These are phyloP conservation scores for Canavalia ensiformis DNA, from an alignment of 306 rosid species.

Conservation along the genomic window DNA sequence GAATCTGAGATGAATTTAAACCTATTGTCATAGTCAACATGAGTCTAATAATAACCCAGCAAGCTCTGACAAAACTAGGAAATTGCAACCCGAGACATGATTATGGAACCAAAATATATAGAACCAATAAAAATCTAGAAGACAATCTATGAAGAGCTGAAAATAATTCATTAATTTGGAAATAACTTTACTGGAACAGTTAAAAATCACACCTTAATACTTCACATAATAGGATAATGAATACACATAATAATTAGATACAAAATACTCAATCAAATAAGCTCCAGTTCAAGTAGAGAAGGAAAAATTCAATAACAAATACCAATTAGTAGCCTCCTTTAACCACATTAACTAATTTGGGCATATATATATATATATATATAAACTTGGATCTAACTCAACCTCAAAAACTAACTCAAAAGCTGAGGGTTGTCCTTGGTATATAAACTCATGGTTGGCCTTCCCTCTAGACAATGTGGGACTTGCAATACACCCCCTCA, in stretches of 20 bases:
- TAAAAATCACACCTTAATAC: not conserved
- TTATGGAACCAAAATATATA: constrained; percentile 1
- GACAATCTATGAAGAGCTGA: not conserved
- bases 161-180: constrained; percentile 5
- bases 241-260: not conserved
- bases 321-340: not conserved
- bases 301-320: not conserved
- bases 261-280: not conserved
- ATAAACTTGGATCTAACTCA: too few species aligned
- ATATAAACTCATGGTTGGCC: too few species aligned
- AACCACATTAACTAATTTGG: not conserved
- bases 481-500: too few species aligned
- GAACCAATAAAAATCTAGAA: constrained; percentile 5
- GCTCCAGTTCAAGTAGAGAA: not conserved
- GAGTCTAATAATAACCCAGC: constrained; percentile 9
- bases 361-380: not conserved
- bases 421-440: too few species aligned
- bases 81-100: constrained; percentile 5
- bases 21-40: not conserved
- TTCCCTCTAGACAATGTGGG: too few species aligned
- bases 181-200: not conserved
- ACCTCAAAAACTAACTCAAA: too few species aligned
- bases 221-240: not conserved
- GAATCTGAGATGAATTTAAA: not conserved
- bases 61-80: not conserved